Base-by-base conservation (phyloP, 2,329 filamentous ascomycete species). In the Cryphonectria naterciae region DNA sequence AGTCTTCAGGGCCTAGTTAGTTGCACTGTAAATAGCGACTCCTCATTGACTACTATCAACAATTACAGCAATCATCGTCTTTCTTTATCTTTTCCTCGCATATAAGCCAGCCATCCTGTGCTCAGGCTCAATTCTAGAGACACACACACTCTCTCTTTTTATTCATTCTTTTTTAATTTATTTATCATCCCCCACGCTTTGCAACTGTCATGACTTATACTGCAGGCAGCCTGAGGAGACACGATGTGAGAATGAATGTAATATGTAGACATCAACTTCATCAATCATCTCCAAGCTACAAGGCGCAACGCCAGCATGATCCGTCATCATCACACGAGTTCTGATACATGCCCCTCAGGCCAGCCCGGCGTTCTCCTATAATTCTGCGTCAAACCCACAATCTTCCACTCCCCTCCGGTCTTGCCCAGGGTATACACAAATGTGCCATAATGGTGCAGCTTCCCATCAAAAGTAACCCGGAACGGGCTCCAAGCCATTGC, bases 401-500 rank as follows among this genome's bases (percentile, higher is more conserved):
- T 66, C 68, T 65, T 70, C 71, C 71, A 72, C 32, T 32, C 43
- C 68, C 25, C 22, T 41, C 64, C 71, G n/a, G 56, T 61, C 65
- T 63, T 70, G 4, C 62, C 71, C 15, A 72, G 41, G 22, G 68
- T 72, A 37, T 66, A 72, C 65, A 68, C 71, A 63, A 72, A 70
- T 6, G 62, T 70, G 25, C 71, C 71, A 39, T 72, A 72, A 41
- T 72, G 71, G 56, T 72, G 71, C 68, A 72, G 56, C 46, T 58
- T 39, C 35, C 58, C 66, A 54, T 72, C 68, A 25, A 70, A 70
- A 8, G 65, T 68, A 39, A 70, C 71, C 46, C 25, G 35, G 56
- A 72, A 72, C 19, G 71, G 71, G 58, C 66, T 60, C 71, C 71
- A 72, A 28, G 71, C 71, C 11, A 17, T 25, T 15, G 46, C 71